These are phyloP conservation scores for Ascochyta rabiei DNA, from an alignment of 2,329 filamentous ascomycete genomes.

Conservation along the genomic window DNA sequence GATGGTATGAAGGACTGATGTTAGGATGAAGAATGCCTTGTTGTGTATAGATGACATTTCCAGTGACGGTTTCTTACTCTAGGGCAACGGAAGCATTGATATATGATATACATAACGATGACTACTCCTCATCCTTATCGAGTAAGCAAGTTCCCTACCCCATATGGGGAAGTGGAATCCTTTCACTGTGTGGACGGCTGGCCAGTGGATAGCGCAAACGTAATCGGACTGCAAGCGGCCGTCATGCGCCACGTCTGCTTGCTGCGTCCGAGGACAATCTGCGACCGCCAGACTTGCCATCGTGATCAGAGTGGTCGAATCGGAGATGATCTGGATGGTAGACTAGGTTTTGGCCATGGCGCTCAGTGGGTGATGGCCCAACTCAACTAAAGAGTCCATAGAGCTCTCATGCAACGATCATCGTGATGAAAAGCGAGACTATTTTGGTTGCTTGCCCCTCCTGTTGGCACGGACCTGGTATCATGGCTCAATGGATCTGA, in stretches of 20 bases:
- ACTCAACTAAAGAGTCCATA: conserved; percentile 21
- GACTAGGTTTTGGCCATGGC: conserved; percentile 15
- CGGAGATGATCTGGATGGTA: conserved; percentile 8
- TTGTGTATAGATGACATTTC: conserved; percentile 15
- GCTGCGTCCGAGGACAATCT: conserved; percentile 13
- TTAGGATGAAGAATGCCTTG: conserved; percentile 15
- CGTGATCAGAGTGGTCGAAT: conserved; percentile 31
- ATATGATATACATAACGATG: conserved; percentile 22
- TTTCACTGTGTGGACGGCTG: conserved; percentile 23
- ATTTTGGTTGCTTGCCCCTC: conserved; percentile 35
- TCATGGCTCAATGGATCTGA: conserved; percentile 32
- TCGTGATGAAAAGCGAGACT: conserved; percentile 29
- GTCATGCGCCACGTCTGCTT: conserved; percentile 29
- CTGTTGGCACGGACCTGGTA: conserved; percentile 30
- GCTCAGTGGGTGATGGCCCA: conserved; percentile 17
- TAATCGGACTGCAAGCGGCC: conserved; percentile 30
- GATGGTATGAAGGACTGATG: conserved; percentile 13
- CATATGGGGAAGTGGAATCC: conserved; percentile 40
- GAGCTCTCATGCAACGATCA: conserved; percentile 22
- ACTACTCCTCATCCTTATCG: conserved; percentile 33
- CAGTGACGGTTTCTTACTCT: not conserved
- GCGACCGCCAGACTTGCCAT: conserved; percentile 24
- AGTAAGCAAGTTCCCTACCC: conserved; percentile 30
- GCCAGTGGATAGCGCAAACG: conserved; percentile 33
- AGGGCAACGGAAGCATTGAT: conserved; percentile 22